A percentile compares a stretch with the other conserved stretches of the same genome.
phyloP scores from a whole-genome alignment of 108 stramenopile genomes.

The Nannochloropsis oceanica region DNA sequence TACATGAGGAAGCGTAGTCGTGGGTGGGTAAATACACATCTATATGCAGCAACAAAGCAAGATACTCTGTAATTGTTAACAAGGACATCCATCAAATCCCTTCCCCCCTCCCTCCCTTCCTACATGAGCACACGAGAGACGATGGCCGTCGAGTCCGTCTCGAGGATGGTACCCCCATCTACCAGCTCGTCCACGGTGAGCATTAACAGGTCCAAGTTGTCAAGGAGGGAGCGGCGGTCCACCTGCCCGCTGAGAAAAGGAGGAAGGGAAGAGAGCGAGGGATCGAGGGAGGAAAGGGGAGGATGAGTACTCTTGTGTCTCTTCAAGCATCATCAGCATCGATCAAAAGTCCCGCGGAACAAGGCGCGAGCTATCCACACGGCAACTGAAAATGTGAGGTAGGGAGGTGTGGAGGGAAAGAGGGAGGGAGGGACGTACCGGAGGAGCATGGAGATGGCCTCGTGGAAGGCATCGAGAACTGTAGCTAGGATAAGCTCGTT shows the following conservation, averaged over 20 bases:
- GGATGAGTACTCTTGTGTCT: background rate
- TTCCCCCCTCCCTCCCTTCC: constrained; percentile 23
- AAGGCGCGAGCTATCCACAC: background rate
- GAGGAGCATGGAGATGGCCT: constrained; percentile 29
- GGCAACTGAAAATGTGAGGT: background rate
- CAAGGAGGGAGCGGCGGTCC: constrained; percentile 37
- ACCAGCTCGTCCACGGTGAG: constrained; percentile 41
- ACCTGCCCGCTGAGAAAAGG: background rate
- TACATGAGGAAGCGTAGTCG: too few species aligned
- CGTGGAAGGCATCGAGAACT: constrained; percentile 39
- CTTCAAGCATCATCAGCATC: too few species aligned
- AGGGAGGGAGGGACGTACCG: constrained; percentile 4
- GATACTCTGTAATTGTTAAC: too few species aligned
- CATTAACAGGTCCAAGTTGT: constrained; percentile 38
- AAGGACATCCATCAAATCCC: too few species aligned
- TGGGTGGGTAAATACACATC: too few species aligned
- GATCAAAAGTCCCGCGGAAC: too few species aligned
- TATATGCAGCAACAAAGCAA: too few species aligned
- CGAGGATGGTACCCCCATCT: constrained; percentile 36
- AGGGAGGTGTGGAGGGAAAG: background rate
- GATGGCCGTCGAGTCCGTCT: constrained; percentile 33
- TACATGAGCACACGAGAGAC: constrained; percentile 38
- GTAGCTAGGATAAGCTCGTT: constrained; percentile 40
- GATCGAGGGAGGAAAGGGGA: background rate
- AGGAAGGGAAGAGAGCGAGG: background rate